Evolutionary conservation across 345 rosid genomes (phyloP).

Genomic region (Passiflora organensis): DNA sequence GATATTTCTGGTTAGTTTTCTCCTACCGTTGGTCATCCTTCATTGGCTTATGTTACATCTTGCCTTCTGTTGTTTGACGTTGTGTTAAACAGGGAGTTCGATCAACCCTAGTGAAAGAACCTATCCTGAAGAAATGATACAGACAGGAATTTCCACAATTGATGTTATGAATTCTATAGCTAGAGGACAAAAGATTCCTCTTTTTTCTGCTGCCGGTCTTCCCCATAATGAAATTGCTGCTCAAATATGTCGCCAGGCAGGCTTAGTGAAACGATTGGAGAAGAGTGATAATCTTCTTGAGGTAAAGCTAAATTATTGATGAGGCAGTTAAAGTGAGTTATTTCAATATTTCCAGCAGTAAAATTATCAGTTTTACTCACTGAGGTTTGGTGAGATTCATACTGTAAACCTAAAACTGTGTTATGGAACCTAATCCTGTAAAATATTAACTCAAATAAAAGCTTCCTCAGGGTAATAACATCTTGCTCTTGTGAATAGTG

Average conservation of each 20-base stretch:
- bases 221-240: slow-evolving; percentile 99
- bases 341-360: not conserved
- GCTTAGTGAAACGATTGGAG: slow-evolving; percentile 91
- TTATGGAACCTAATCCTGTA: too few species aligned
- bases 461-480: too few species aligned
- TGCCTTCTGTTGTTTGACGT: slow-evolving; percentile 4
- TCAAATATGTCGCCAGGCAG: slow-evolving; percentile 99
- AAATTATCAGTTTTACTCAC: not conserved
- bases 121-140: slow-evolving; percentile 98
- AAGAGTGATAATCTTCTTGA: slow-evolving; percentile 68
- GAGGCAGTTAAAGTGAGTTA: not conserved
- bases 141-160: slow-evolving; percentile 94
- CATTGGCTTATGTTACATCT: slow-evolving; percentile 3
- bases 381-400: not conserved
- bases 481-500: too few species aligned
- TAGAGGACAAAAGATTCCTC: slow-evolving; percentile 97
- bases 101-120: slow-evolving; percentile 99
- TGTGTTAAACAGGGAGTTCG: slow-evolving; percentile 57
- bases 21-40: not conserved
- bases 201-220: slow-evolving; percentile 98
- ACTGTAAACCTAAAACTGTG: too few species aligned
- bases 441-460: too few species aligned
- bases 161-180: slow-evolving; percentile 99
- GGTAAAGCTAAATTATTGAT: slow-evolving; percentile 30
- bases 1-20: slow-evolving; percentile 73